Conservation (phyloP, 2,329 filamentous ascomycete species). For the Acephala macrosclerotiorum region DNA sequence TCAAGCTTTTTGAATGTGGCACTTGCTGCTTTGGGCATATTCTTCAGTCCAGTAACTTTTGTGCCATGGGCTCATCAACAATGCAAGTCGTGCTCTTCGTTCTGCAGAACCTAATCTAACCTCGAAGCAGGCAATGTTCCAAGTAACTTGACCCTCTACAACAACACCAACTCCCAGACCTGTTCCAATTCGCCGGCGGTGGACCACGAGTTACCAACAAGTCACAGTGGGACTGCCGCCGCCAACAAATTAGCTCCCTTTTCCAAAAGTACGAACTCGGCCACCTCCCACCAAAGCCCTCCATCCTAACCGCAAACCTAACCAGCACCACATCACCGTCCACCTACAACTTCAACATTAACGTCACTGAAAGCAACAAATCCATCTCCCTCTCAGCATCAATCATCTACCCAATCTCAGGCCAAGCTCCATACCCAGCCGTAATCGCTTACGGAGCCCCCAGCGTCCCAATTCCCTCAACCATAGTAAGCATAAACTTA, state of each 20-base stretch:
- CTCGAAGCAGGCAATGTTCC: neutral
- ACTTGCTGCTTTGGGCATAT: neutral
- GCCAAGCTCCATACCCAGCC: neutral
- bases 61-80: neutral
- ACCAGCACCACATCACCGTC: constrained; percentile 35
- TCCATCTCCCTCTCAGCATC: constrained; percentile 2
- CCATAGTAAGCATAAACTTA: neutral
- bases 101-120: neutral
- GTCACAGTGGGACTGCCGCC: constrained; percentile 52
- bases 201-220: constrained; percentile 52
- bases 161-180: constrained; percentile 24
- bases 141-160: neutral
- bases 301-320: constrained; percentile 50
- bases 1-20: neutral
- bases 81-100: neutral
- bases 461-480: constrained; percentile 5
- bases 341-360: constrained; percentile 56
- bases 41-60: neutral
- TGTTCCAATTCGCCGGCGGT: constrained; percentile 41
- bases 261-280: constrained; percentile 59
- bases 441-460: constrained; percentile 1
- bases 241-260: constrained; percentile 54
- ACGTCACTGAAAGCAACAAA: constrained; percentile 50
- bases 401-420: neutral
- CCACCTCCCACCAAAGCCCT: constrained; percentile 52